Evolutionary conservation across 345 rosid species (phyloP).

Genomic region (Anastatica hierochuntica): DNA sequence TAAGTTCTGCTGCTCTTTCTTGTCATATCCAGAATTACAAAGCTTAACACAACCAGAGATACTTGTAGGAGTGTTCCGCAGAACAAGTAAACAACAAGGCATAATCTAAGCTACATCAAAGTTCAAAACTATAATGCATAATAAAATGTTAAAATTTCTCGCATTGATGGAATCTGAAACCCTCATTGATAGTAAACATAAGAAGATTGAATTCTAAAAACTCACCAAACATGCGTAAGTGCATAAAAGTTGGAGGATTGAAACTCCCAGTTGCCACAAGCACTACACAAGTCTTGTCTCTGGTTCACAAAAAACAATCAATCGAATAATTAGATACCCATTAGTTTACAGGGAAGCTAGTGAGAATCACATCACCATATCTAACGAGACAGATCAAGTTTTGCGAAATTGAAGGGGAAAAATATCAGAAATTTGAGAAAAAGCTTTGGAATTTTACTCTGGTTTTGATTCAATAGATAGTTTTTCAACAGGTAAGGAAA

Average conservation of each 20-base stretch:
- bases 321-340: no score
- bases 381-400: no score
- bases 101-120: not conserved
- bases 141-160: not conserved
- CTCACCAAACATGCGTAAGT: conserved; percentile 83
- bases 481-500: conserved; percentile 53
- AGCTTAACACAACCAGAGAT: no score
- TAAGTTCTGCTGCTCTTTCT: no score
- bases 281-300: conserved; percentile 44
- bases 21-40: not conserved
- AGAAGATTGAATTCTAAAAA: not conserved
- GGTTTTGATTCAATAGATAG: conserved; percentile 26
- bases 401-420: not conserved
- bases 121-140: not conserved
- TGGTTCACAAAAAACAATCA: conserved; percentile 14
- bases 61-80: no score
- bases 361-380: not conserved
- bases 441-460: conserved; percentile 32
- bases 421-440: not conserved
- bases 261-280: conserved; percentile 85
- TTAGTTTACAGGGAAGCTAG: no score
- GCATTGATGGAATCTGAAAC: not conserved
- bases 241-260: conserved; percentile 98
- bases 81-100: not conserved
- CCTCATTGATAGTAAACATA: no score